phyloP scores from a whole-genome alignment of 768 basidiomycete species.

The Tricholoma sp. region DNA sequence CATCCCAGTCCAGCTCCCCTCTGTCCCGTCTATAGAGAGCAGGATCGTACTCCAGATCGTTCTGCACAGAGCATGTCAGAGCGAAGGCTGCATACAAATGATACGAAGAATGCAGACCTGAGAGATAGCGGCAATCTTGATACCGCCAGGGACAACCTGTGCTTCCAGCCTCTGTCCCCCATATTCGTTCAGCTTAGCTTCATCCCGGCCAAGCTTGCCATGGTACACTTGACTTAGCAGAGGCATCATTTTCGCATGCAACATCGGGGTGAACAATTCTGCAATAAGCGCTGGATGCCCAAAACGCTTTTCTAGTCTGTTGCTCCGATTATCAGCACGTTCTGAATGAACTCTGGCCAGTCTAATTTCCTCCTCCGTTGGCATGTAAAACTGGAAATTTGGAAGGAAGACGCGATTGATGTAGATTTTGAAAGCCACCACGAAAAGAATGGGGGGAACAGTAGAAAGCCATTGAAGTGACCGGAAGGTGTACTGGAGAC shows the following conservation, averaged over 20 bases:
- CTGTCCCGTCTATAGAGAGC: conserved; percentile 71
- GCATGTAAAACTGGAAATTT: conserved; percentile 79
- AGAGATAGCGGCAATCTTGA: conserved; percentile 78
- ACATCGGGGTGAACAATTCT: conserved; percentile 85
- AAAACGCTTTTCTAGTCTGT: conserved; percentile 85
- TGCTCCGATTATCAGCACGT: conserved; percentile 63
- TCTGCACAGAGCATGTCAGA: conserved; percentile 24
- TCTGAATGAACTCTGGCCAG: conserved; percentile 74
- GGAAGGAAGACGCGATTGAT: conserved; percentile 62
- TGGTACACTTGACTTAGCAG: conserved; percentile 71
- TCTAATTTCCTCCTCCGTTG: conserved; percentile 72
- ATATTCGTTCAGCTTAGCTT: conserved; percentile 70
- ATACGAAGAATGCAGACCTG: conserved; percentile 39
- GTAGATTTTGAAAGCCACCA: conserved; percentile 82
- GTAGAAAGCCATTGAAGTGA: conserved; percentile 77
- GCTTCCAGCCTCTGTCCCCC: conserved; percentile 76
- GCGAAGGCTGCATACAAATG: neutral
- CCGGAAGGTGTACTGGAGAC: conserved; percentile 70
- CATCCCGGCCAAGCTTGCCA: conserved; percentile 61
- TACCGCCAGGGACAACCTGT: conserved; percentile 68
- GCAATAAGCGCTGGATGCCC: conserved; percentile 88
- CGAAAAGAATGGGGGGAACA: conserved; percentile 81
- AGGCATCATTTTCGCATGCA: conserved; percentile 83
- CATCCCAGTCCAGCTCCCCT: conserved; percentile 88
- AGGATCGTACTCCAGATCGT: conserved; percentile 82